Base-by-base conservation (phyloP, 768 basidiomycete genomes). In the Xerocomus potaroensis region DNA sequence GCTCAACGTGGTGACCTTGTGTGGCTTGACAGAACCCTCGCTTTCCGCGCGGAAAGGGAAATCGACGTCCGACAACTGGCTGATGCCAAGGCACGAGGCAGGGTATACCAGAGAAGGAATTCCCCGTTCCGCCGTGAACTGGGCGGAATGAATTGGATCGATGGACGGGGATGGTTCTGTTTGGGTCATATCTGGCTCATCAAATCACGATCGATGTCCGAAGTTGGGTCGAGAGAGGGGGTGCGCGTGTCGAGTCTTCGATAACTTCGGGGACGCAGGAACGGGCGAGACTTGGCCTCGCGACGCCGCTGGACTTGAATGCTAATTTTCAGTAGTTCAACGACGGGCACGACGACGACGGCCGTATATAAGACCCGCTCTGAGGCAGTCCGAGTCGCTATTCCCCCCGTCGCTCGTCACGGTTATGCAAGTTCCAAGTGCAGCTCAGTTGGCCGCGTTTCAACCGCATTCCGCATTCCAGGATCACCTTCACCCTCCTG, bases 101-200 rank as follows among this genome's bases (percentile, higher is more conserved):
- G 15, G 44, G 18, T 18, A 1, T 15, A 5, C 40, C 36, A 35
- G 48, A 27, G 40, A 49, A 26, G 41, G 60, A 29, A 60, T 55
- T 63, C 45, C 50, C 57, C 60, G 55, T 53, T 57, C 57, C 56
- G 62, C 50, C 57, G 57, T 48, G 58, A 60, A 29, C 34, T 43
- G 18, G 8, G 34, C 8, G 34, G 34, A 18, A 16, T 35, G 34
- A 35, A 35, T 35, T 4, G 32, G n/a, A 35, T 35, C 5, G 32
- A 33, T 33, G 22, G 22, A 30, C 33, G 21, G 24, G 29, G 39
- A 34, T 43, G 37, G 33, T 27, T 35, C 34, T 18, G 16, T 35
- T 6, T 41, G 27, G 39, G 24, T 38, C 36, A 23, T 38, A 22
- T 43, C 42, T 31, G 41, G 26, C 36, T 19, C 58, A 59, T 57